Evolutionary conservation across 768 basidiomycete genomes (phyloP).

Genomic region (Tricholoma furcatifolium): DNA sequence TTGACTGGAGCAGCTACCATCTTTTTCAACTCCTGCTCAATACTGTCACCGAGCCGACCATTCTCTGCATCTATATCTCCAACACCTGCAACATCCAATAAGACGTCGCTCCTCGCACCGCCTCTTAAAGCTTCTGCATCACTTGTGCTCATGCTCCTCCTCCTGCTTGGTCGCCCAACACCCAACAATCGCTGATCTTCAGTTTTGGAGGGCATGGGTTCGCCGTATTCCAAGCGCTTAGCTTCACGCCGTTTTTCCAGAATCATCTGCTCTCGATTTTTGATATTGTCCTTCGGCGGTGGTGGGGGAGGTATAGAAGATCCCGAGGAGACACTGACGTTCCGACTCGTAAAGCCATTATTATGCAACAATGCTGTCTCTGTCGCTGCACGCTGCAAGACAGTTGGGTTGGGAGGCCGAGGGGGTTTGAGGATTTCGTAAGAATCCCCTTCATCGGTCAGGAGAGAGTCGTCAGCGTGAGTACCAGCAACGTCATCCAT

Average conservation of each 20-base stretch:
- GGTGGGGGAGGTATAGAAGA: conserved; percentile 44
- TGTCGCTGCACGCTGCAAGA: conserved; percentile 49
- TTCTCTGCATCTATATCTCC: conserved; percentile 32
- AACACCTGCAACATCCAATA: conserved; percentile 38
- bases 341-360: conserved; percentile 38
- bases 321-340: conserved; percentile 40
- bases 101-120: conserved; percentile 30
- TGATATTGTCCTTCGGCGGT: conserved; percentile 67
- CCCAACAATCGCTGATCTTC: conserved; percentile 28
- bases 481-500: conserved; percentile 66
- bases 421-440: conserved; percentile 27
- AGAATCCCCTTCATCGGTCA: conserved; percentile 42
- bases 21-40: conserved; percentile 71
- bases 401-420: conserved; percentile 6
- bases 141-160: conserved; percentile 78
- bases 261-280: conserved; percentile 63
- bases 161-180: conserved; percentile 51
- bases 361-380: conserved; percentile 45
- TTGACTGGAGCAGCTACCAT: conserved; percentile 43
- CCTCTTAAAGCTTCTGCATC: conserved; percentile 55
- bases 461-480: conserved; percentile 39
- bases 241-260: conserved; percentile 67
- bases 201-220: conserved; percentile 20
- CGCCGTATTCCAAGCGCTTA: conserved; percentile 51
- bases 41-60: conserved; percentile 63